Base-by-base conservation (phyloP, 352 stramenopile species). In the Globisporangium camurandrum region DNA sequence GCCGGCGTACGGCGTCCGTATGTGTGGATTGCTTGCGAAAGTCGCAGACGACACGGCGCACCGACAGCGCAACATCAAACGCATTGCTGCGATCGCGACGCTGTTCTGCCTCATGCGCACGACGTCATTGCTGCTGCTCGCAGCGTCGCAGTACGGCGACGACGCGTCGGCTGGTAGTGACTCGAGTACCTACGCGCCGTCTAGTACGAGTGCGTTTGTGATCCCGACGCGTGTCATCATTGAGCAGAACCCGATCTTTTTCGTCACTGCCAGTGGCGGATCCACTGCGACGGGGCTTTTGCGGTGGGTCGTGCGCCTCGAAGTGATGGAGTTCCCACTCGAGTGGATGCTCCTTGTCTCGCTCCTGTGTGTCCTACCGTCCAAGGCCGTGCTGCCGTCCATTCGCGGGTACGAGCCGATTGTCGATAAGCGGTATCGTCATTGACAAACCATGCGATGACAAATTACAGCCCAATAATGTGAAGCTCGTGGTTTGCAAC, bases 401-500 rank as follows among this genome's bases (percentile, higher is more conserved):
- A 82, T 85, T 51, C 64, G 68, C 33, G 70, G 73, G 14, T 85
- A 85, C 55, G 63, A 71, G 55, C 51, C 71, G 19, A 79, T 85
- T 42, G 27, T 20, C 3, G 43, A 58, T n/a, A 51, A 51, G 46
- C 43, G 34, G 26, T 52, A 36, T 31, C 39, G 31, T n/a, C 26
- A 36, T 36, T 49, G 26, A 27, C 33, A 17, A n/a, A n/a, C n/a
- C n/a, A n/a, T n/a, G n/a, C n/a, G n/a, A n/a, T n/a, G n/a, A n/a
- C n/a, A n/a, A n/a, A n/a, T n/a, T n/a, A n/a, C n/a, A n/a, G n/a
- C n/a, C n/a, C n/a, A n/a, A n/a, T n/a, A n/a, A n/a, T n/a, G n/a
- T n/a, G n/a, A n/a, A n/a, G n/a, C n/a, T n/a, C n/a, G n/a, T n/a
- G n/a, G n/a, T n/a, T n/a, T n/a, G n/a, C n/a, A n/a, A n/a, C n/a